Conservation (phyloP, 148 eudicot genomes). For the Camellia sinensis region DNA sequence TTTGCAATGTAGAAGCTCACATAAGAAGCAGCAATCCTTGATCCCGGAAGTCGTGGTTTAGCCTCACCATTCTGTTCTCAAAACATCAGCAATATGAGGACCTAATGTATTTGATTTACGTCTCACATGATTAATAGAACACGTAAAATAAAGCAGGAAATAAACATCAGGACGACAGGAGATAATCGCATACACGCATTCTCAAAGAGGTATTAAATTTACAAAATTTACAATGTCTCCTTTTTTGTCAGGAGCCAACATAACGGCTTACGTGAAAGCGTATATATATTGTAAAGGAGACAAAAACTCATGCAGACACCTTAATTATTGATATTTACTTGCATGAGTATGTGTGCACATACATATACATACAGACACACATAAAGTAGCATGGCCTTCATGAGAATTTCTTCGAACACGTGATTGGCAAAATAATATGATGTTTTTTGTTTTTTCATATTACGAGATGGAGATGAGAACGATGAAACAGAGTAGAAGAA, state of each 20-base stretch:
- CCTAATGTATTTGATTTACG: neutral
- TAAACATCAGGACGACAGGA: neutral
- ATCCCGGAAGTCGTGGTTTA: conserved; percentile 71
- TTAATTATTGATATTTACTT: neutral
- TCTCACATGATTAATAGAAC: no score
- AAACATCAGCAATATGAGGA: conserved; percentile 8
- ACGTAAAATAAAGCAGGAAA: neutral
- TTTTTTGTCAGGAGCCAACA: neutral
- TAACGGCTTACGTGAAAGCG: neutral
- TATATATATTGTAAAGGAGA: no score
- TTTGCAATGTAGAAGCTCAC: conserved; percentile 91
- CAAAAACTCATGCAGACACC: neutral
- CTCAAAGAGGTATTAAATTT: neutral
- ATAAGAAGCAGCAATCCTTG: conserved; percentile 94
- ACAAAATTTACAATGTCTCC: neutral
- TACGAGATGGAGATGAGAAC: no score
- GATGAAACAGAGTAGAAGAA: no score
- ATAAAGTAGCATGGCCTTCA: neutral
- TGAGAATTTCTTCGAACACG: neutral
- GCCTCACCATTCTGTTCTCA: conserved; percentile 60
- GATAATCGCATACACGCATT: neutral
- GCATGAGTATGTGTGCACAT: neutral
- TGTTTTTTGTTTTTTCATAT: no score
- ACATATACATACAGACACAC: neutral
- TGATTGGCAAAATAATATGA: neutral